Conservation (phyloP, 2,329 filamentous ascomycete genomes). For the Hypoxylon sp. region DNA sequence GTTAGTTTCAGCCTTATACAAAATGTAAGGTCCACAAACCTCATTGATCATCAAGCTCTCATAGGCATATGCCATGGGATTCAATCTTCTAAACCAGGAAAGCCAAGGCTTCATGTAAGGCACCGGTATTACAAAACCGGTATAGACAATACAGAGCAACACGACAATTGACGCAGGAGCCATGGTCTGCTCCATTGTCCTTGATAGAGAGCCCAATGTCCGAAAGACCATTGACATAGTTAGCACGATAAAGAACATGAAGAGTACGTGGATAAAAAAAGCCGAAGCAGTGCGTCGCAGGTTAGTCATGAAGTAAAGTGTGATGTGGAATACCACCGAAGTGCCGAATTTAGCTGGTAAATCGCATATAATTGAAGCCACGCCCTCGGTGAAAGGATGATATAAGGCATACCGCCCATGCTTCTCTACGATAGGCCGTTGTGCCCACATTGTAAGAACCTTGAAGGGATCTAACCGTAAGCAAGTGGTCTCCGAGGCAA, state of each 20-base stretch:
- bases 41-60: constrained; percentile 86
- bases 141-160: constrained; percentile 75
- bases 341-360: constrained; percentile 82
- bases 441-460: constrained; percentile 81
- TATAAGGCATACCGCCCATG: constrained; percentile 88
- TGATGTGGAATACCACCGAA: constrained; percentile 73
- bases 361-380: constrained; percentile 86
- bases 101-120: constrained; percentile 70
- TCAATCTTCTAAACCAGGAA: constrained; percentile 46
- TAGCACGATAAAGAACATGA: constrained; percentile 79
- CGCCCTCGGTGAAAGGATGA: constrained; percentile 86
- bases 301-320: constrained; percentile 89
- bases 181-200: neutral
- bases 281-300: constrained; percentile 77
- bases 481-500: too few relatives aligned
- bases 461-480: too few relatives aligned
- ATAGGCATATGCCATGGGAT: constrained; percentile 84
- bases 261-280: constrained; percentile 87
- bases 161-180: constrained; percentile 66
- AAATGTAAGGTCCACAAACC: constrained; percentile 32
- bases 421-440: constrained; percentile 93
- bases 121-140: constrained; percentile 75
- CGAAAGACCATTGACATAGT: constrained; percentile 89
- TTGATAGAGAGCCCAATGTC: constrained; percentile 79
- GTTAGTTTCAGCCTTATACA: too few relatives aligned